phyloP scores from a whole-genome alignment of 1,139 yeast genomes.

The Pichia sp. region DNA sequence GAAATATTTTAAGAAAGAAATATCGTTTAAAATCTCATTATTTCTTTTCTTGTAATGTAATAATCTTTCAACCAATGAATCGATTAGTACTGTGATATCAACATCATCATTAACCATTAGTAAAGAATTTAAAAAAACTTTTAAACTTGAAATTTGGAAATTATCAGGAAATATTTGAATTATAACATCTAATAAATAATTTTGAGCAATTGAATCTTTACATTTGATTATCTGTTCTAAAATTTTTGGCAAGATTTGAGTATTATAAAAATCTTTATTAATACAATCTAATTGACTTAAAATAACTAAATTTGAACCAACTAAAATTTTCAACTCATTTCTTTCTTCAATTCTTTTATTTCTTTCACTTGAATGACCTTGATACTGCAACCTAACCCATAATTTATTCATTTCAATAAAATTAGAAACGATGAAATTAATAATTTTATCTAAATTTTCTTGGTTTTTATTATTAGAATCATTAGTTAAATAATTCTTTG shows the following conservation, averaged over 20 bases:
- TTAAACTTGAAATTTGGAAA: conserved; percentile 74
- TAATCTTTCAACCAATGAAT: conserved; percentile 68
- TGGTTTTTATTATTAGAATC: conserved; percentile 15
- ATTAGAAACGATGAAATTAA: conserved; percentile 71
- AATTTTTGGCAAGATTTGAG: conserved; percentile 65
- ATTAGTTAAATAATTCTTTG: conserved; percentile 49
- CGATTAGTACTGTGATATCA: conserved; percentile 57
- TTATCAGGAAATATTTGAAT: conserved; percentile 94
- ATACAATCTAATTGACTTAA: conserved; percentile 81
- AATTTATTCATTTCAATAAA: conserved; percentile 96
- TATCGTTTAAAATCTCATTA: conserved; percentile 18
- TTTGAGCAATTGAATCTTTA: conserved; percentile 86
- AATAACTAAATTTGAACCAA: conserved; percentile 87
- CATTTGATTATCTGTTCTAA: conserved; percentile 92
- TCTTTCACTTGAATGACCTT: conserved; percentile 85
- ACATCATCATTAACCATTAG: conserved; percentile 54
- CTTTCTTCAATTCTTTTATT: conserved; percentile 72
- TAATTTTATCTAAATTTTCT: conserved; percentile 22
- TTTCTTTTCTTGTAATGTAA: conserved; percentile 40
- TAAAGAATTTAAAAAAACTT: conserved; percentile 58
- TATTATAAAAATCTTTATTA: conserved; percentile 54
- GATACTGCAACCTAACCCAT: conserved; percentile 95
- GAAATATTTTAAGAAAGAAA: conserved; percentile 48
- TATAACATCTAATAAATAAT: conserved; percentile 79
- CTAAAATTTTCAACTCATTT: conserved; percentile 81